phyloP scores from a whole-genome alignment of 2,329 filamentous ascomycete species.

The Cadophora sp. region DNA sequence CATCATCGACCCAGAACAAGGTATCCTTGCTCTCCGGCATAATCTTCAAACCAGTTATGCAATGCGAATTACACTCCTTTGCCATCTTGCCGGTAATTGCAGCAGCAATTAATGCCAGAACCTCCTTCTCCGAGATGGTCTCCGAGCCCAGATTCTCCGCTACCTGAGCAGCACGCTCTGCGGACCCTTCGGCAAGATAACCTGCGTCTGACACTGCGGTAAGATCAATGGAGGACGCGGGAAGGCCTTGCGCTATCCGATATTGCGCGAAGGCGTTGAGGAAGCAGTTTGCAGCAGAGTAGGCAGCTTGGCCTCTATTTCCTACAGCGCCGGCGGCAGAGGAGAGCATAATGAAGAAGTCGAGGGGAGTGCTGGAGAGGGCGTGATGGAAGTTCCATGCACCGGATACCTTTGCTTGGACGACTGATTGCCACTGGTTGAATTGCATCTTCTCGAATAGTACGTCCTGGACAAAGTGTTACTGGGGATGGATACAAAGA shows the following conservation, averaged over 20 bases:
- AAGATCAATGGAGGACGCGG: slow-evolving; percentile 35
- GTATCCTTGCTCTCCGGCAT: slow-evolving; percentile 21
- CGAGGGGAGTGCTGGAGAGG: slow-evolving; percentile 35
- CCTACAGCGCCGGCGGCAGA: slow-evolving; percentile 35
- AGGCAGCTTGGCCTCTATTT: slow-evolving; percentile 42
- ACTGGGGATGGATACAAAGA: neutral
- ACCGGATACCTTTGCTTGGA: slow-evolving; percentile 46
- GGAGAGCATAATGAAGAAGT: slow-evolving; percentile 44
- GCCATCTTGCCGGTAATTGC: slow-evolving; percentile 37
- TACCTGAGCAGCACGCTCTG: slow-evolving; percentile 22
- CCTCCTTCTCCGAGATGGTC: slow-evolving; percentile 31
- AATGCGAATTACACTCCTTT: slow-evolving; percentile 31
- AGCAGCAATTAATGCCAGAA: slow-evolving; percentile 39
- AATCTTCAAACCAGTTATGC: slow-evolving; percentile 36
- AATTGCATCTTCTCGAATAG: slow-evolving; percentile 42
- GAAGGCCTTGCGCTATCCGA: slow-evolving; percentile 30
- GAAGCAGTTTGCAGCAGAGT: slow-evolving; percentile 45
- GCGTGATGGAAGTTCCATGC: slow-evolving; percentile 38
- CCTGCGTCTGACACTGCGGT: slow-evolving; percentile 35
- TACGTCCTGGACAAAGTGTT: slow-evolving; percentile 26
- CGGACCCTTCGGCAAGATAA: slow-evolving; percentile 36
- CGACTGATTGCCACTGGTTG: slow-evolving; percentile 44
- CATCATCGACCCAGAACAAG: slow-evolving; percentile 42
- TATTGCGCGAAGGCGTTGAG: slow-evolving; percentile 38
- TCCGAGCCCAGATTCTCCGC: slow-evolving; percentile 30